A percentile compares a stretch with the other conserved stretches of the same genome.
These are phyloP conservation scores for Colletotrichum graminicola DNA, from an alignment of 2,329 filamentous ascomycete species.

Conservation along the genomic window DNA sequence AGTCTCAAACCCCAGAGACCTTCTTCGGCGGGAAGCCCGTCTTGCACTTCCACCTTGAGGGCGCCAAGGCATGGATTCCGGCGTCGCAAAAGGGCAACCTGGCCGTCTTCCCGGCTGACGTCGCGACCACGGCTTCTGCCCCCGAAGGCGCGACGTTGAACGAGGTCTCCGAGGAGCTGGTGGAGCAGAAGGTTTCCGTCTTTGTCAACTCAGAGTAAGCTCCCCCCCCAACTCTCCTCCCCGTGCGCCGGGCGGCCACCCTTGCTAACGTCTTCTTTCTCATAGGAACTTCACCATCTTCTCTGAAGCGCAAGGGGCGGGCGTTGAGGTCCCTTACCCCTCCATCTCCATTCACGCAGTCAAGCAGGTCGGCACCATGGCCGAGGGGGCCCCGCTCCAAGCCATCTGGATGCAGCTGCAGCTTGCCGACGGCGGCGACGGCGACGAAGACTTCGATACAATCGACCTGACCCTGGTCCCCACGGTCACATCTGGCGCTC, in stretches of 20 bases:
- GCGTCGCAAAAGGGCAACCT: constrained; percentile 66
- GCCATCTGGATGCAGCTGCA: constrained; percentile 78
- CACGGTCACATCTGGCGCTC: constrained; percentile 45
- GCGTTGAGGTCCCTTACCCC: constrained; percentile 79
- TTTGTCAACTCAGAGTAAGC: constrained; percentile 71
- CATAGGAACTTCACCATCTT: constrained; percentile 70
- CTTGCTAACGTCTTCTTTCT: neutral
- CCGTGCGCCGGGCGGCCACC: neutral
- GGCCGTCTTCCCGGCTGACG: constrained; percentile 63
- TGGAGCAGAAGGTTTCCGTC: constrained; percentile 65
- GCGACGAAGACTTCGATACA: constrained; percentile 70
- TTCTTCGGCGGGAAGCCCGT: constrained; percentile 80
- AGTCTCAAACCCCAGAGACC: constrained; percentile 77
- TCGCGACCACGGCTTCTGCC: constrained; percentile 48
- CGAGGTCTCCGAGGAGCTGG: constrained; percentile 51
- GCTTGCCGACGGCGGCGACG: constrained; percentile 67
- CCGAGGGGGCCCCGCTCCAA: constrained; percentile 55
- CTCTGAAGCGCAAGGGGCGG: constrained; percentile 67
- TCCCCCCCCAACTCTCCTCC: neutral
- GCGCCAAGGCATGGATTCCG: constrained; percentile 70
- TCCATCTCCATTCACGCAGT: constrained; percentile 81
- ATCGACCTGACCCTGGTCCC: constrained; percentile 78
- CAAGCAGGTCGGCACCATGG: constrained; percentile 65
- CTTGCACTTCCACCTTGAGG: constrained; percentile 72
- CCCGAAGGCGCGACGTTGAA: constrained; percentile 52